These are phyloP conservation scores for Nakataea oryzae DNA, from an alignment of 2,329 filamentous ascomycete genomes.

Conservation along the genomic window DNA sequence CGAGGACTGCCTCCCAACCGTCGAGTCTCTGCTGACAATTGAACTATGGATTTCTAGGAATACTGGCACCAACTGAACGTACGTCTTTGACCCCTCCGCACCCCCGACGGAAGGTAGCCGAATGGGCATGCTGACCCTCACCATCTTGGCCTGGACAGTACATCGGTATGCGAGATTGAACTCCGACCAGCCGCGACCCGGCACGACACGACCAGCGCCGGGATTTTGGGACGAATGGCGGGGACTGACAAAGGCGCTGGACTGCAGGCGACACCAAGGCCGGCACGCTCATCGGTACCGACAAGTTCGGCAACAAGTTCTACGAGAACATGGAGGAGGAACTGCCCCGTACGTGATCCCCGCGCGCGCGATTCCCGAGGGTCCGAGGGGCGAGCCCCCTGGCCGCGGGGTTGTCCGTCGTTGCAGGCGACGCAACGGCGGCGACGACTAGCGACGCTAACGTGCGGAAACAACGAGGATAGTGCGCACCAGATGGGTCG, in stretches of 20 bases:
- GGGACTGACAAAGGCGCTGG: slow-evolving; percentile 1
- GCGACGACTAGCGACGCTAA: not conserved
- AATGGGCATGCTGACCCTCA: not conserved
- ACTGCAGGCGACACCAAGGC: slow-evolving; percentile 85
- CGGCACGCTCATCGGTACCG: slow-evolving; percentile 72
- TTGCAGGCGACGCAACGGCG: no score
- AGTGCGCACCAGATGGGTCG: slow-evolving; percentile 96
- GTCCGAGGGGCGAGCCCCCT: no score
- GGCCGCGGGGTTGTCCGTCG: not conserved
- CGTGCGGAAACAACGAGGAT: not conserved
- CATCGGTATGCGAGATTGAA: slow-evolving; percentile 33
- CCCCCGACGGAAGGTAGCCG: not conserved
- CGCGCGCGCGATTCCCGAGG: not conserved
- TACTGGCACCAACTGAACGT: slow-evolving; percentile 89
- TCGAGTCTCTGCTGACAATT: slow-evolving; percentile 22
- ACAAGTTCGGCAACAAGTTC: slow-evolving; percentile 95
- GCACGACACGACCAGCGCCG: not conserved
- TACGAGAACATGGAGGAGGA: slow-evolving; percentile 94
- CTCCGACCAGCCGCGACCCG: not conserved
- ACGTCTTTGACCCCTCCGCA: slow-evolving; percentile 32
- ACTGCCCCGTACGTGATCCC: slow-evolving; percentile 59
- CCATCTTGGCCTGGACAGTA: slow-evolving; percentile 28
- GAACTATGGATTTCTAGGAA: slow-evolving; percentile 44
- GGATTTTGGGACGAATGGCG: not conserved
- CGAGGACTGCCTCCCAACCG: not conserved